phyloP scores from a whole-genome alignment of 2,329 filamentous ascomycete species.

The Purpureocillium lavendulum region DNA sequence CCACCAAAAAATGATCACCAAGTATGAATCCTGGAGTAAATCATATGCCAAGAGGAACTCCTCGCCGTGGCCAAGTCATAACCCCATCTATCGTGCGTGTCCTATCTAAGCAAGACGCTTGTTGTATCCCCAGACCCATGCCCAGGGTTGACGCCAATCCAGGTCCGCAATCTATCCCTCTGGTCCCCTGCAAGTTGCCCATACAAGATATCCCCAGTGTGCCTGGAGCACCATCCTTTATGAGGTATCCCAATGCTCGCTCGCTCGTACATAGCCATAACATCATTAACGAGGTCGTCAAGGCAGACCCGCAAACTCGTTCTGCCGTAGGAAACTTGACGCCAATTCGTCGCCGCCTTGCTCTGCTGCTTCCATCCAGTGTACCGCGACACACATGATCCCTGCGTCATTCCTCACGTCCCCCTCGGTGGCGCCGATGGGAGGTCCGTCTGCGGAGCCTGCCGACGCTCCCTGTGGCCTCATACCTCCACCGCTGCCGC shows the following conservation, averaged over 20 bases:
- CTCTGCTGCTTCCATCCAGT: constrained; percentile 93
- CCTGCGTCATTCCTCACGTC: constrained; percentile 67
- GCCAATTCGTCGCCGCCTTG: constrained; percentile 81
- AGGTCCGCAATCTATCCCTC: background rate
- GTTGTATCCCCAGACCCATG: background rate
- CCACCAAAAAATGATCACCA: too few species aligned
- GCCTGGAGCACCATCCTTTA: too few species aligned
- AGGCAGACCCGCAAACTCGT: constrained; percentile 30
- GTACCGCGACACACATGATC: constrained; percentile 87
- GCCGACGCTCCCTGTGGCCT: constrained; percentile 10
- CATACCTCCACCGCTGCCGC: constrained; percentile 13
- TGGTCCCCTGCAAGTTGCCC: too few species aligned
- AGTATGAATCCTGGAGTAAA: too few species aligned
- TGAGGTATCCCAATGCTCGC: too few species aligned
- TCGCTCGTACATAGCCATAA: background rate
- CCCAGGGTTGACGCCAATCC: background rate
- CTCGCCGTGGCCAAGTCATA: too few species aligned
- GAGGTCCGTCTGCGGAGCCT: constrained; percentile 12
- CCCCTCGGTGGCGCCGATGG: constrained; percentile 26
- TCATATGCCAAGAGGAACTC: too few species aligned
- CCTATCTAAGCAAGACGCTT: too few species aligned
- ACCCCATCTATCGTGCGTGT: background rate
- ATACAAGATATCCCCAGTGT: too few species aligned
- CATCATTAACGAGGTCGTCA: constrained; percentile 10
- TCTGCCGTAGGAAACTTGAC: constrained; percentile 70